Evolutionary conservation across 257 asterid genomes (phyloP), one percentile per base, ranked within the genome.

Genomic region (Echium plantagineum): DNA sequence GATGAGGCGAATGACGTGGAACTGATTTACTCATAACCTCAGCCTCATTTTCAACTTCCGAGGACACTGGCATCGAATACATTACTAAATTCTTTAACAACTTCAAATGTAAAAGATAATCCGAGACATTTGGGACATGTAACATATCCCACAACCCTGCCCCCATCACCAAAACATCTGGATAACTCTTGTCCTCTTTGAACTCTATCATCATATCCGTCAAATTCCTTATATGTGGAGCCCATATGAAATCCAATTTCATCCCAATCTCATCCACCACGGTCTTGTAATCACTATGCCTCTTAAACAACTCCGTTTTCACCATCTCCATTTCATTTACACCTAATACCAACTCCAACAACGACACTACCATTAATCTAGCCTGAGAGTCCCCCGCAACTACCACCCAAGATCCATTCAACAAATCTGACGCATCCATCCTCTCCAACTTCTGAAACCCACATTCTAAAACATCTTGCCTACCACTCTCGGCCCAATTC

Each of bases 101-200:
- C 26, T 71, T 73, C 66, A 89, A 60, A 2, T 83, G 75, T 54
- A 46, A 58, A 9, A 94, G 89, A 63, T 80, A 93, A 5, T 89
- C 85, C 1, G 83, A 63, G 0, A 72, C 86, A 62, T 84, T 81
- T 67, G 73, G 83, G 66, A 86, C 73, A 16, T 81, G 97, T 60
- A 89, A 61, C 95, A 93, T 86, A 72, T 89, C 97, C 99, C 97
- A 93, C 63, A 93, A 74, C 57, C 97, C 99, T 0, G 95, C 80
- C 28, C 99, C 99, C 80, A 93, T 83, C 67, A 86, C 79, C 63
- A 93, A 58, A 56, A 93, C 87, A 80, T 93, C 97, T 0, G 99
- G 97, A 59, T 70, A 64, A 60, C 28, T 66, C 55, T 65, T 76
- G 21, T 73, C 79, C 59, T 63, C 72, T 71, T 75, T 82, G 38